Percentiles rank a stretch among this genome's conserved stretches.
phyloP scores from a whole-genome alignment of 129 eudicot genomes.

The Arctium lappa region DNA sequence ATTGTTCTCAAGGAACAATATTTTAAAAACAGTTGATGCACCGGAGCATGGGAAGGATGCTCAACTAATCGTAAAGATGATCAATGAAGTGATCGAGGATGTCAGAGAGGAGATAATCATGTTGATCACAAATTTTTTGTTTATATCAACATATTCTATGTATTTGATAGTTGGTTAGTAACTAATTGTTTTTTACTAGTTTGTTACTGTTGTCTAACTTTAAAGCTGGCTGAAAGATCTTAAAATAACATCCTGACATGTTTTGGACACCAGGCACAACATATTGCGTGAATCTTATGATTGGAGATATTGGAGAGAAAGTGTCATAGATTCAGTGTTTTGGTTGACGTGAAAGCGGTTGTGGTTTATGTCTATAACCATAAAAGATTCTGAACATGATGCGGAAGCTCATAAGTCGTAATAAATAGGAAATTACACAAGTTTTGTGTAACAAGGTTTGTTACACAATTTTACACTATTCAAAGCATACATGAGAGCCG shows the following conservation, averaged over 20 bases:
- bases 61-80: neutral
- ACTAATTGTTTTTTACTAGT: neutral
- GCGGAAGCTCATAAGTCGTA: neutral
- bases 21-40: conserved; percentile 9
- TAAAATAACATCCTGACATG: neutral
- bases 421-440: neutral
- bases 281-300: neutral
- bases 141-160: neutral
- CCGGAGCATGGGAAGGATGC: neutral
- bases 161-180: neutral
- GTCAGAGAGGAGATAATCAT: neutral
- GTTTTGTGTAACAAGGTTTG: neutral
- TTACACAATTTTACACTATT: neutral
- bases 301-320: neutral
- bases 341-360: neutral
- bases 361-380: neutral
- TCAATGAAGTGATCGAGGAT: neutral
- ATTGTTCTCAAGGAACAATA: neutral
- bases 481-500: neutral
- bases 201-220: neutral
- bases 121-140: too few relatives aligned
- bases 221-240: neutral
- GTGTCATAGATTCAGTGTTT: neutral
- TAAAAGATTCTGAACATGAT: neutral
- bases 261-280: neutral